Evolutionary conservation across 129 eudicot genomes (phyloP), one percentile per base, ranked within the genome.

Genomic region (Smallanthus sonchifolius): DNA sequence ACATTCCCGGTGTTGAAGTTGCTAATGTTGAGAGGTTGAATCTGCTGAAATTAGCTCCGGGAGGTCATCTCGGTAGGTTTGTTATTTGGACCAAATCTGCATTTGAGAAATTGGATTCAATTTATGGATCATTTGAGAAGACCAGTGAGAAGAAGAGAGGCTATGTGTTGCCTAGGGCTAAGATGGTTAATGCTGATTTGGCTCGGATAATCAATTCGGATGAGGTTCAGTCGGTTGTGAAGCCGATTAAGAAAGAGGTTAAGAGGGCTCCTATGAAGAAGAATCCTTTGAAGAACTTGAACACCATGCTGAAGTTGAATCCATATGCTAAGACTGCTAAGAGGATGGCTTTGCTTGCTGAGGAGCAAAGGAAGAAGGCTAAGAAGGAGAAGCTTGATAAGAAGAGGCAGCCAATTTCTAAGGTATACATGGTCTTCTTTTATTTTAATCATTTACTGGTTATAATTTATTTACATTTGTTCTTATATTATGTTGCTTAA

Each of bases 271-370:
- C 85, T 2, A 48, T 89, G 91, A 92, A 92, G 92, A 92, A 92
- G 94, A 92, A 92, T n/a, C 97, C 97, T 13, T 66, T 92, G 84
- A 92, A 92, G 96, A 92, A 92, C 69, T 74, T 92, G 69, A 89
- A 92, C 48, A 86, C 86, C 1, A 83, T 92, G 88, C 68, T 92
- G 80, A 87, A 86, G 83, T 77, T 92, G 39, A 92, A 92, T 74
- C 97, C 97, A 0, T 89, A 89, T 82, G 96, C 96, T 8, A 92
- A 92, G 96, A 80, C 96, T 57, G 96, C 96, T 0, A 87, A 80
- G 94, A 84, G 97, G 89, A 87, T 87, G 93, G 69, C 97, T 49
- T 73, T 92, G 10, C 77, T 92, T 78, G 94, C 97, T 66, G 97
- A 89, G 80, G 87, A 87, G 0, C 91, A 87, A 70, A 83, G 97